Evolutionary conservation across 805 yeast species (phyloP).

Genomic region (Starmerella bombi): DNA sequence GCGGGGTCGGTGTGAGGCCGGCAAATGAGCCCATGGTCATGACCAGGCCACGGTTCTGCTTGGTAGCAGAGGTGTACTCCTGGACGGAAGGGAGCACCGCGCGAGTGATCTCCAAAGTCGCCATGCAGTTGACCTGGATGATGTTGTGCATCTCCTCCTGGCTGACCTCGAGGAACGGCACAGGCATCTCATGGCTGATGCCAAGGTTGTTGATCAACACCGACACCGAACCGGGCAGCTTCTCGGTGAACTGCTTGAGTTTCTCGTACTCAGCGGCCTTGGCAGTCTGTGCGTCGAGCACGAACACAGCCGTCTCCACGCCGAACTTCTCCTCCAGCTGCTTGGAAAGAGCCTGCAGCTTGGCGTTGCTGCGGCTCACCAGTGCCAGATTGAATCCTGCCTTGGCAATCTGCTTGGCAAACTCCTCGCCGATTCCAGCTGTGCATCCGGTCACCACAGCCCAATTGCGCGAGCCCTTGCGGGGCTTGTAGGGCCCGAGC

Average conservation of each 20-base stretch:
- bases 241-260: constrained; percentile 34
- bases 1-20: constrained; percentile 85
- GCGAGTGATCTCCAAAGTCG: constrained; percentile 74
- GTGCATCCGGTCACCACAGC: constrained; percentile 97
- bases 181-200: constrained; percentile 87
- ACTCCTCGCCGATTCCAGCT: constrained; percentile 95
- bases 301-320: constrained; percentile 52
- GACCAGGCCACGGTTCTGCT: constrained; percentile 45
- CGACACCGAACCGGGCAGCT: constrained; percentile 41
- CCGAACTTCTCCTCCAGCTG: constrained; percentile 49
- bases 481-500: constrained; percentile 12
- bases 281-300: constrained; percentile 68
- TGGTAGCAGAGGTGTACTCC: constrained; percentile 35
- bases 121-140: constrained; percentile 71
- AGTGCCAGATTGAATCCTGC: constrained; percentile 73
- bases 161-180: constrained; percentile 72
- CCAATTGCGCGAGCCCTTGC: constrained; percentile 41
- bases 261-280: constrained; percentile 41
- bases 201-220: constrained; percentile 88
- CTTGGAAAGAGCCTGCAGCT: constrained; percentile 50
- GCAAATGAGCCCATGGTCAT: constrained; percentile 96
- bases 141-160: constrained; percentile 64
- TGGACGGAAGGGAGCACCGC: constrained; percentile 59
- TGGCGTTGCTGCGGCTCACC: constrained; percentile 71
- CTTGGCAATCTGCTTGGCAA: constrained; percentile 68